Conservation (phyloP, 768 basidiomycete genomes). For the Amanita exitialis region DNA sequence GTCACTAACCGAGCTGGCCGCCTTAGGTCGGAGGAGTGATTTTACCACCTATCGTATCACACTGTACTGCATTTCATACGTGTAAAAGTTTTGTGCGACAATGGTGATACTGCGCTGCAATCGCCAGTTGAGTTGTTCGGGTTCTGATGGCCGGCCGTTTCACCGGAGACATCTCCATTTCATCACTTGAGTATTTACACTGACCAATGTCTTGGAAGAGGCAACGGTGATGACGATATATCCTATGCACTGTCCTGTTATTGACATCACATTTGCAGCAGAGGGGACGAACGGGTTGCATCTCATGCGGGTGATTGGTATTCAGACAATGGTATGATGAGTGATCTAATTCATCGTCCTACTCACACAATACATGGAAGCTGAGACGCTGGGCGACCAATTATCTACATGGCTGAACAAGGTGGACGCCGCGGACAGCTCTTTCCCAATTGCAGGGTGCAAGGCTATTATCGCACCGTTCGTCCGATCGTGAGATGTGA, state of each 20-base stretch:
- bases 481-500: slow-evolving; percentile 19
- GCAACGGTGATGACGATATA: slow-evolving; percentile 12
- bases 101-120: neutral
- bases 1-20: slow-evolving; percentile 90
- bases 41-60: slow-evolving; percentile 26
- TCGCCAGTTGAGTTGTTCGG: neutral
- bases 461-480: slow-evolving; percentile 95
- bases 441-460: slow-evolving; percentile 56
- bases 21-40: slow-evolving; percentile 89
- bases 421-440: slow-evolving; percentile 30
- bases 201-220: slow-evolving; percentile 10
- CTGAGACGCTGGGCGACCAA: slow-evolving; percentile 44
- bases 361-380: slow-evolving; percentile 25
- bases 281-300: slow-evolving; percentile 35
- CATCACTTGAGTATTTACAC: no score
- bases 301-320: slow-evolving; percentile 94
- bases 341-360: slow-evolving; percentile 10
- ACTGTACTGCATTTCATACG: slow-evolving; percentile 15
- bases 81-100: slow-evolving; percentile 1
- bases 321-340: slow-evolving; percentile 44
- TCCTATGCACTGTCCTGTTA: neutral
- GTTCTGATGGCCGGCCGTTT: no score
- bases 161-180: no score
- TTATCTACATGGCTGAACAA: slow-evolving; percentile 53
- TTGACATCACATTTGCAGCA: slow-evolving; percentile 4